Conservation (phyloP, 441 rosid genomes). For the Corymbia citriodora region DNA sequence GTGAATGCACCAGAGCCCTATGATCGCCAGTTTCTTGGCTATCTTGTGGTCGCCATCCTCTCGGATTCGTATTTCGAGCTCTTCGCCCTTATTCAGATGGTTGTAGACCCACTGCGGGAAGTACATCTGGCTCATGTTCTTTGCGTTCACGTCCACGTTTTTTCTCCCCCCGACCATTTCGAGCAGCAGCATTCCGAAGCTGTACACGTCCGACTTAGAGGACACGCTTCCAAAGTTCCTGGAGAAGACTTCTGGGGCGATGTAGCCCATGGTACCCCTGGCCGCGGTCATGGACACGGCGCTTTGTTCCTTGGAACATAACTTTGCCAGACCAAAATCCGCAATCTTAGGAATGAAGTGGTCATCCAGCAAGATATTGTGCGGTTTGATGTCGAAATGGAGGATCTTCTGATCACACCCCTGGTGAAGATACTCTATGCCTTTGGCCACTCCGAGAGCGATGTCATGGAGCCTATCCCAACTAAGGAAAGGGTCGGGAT, state of each 20-base stretch:
- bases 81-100: background rate
- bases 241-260: background rate
- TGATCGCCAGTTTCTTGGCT: background rate
- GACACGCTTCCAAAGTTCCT: background rate
- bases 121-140: background rate
- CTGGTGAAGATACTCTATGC: background rate
- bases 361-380: background rate
- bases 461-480: background rate
- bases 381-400: background rate
- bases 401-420: background rate
- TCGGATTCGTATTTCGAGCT: background rate
- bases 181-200: background rate
- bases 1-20: conserved; percentile 29
- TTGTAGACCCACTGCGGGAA: background rate
- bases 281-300: background rate
- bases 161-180: background rate
- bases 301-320: background rate
- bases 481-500: background rate
- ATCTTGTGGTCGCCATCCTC: conserved; percentile 32
- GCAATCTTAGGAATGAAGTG: background rate
- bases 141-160: background rate
- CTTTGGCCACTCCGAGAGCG: background rate
- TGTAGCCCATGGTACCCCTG: background rate
- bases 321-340: background rate
- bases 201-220: background rate